A percentile compares a stretch with the other conserved stretches of the same genome.
Evolutionary conservation across 805 yeast species (phyloP).

Genomic region (Clavispora fructus): DNA sequence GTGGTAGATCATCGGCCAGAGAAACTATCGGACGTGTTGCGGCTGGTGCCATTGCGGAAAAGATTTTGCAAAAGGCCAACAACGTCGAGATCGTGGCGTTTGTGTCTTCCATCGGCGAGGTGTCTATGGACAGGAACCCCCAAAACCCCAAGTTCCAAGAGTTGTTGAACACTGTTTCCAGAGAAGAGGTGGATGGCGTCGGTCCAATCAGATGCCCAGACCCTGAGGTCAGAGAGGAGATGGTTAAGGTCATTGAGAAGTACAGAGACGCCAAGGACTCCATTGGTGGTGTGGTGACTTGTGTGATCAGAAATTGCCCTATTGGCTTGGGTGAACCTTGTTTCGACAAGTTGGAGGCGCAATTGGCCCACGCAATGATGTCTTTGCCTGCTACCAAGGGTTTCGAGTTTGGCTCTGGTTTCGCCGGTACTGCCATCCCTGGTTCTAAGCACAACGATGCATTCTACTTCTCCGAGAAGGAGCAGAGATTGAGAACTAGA

Average conservation of each 20-base stretch:
- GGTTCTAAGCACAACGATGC: conserved; percentile 95
- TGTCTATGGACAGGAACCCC: conserved; percentile 72
- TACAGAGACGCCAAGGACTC: conserved; percentile 86
- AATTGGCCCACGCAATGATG: conserved; percentile 95
- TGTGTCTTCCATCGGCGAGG: conserved; percentile 85
- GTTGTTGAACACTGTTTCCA: conserved; percentile 68
- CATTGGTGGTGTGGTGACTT: conserved; percentile 96
- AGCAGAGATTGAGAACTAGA: conserved; percentile 68
- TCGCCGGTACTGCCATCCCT: conserved; percentile 80
- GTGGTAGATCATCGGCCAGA: conserved; percentile 95
- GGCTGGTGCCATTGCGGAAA: conserved; percentile 98
- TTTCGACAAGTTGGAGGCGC: conserved; percentile 93
- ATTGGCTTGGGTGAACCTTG: conserved; percentile 97
- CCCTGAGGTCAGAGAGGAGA: conserved; percentile 57
- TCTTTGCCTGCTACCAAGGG: conserved; percentile 98
- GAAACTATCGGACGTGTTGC: conserved; percentile 99
- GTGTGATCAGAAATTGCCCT: conserved; percentile 92
- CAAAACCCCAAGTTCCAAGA: conserved; percentile 59
- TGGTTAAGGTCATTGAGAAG: conserved; percentile 83
- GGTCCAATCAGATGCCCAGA: conserved; percentile 97
- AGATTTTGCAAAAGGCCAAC: conserved; percentile 68
- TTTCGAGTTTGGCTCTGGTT: conserved; percentile 96
- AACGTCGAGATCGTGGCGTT: conserved; percentile 94
- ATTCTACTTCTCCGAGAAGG: conserved; percentile 56
- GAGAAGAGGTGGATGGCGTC: conserved; percentile 80